Evolutionary conservation across 2,329 filamentous ascomycete genomes (phyloP), one percentile per base, ranked within the genome.

Genomic region (Stachybotrys chartarum): DNA sequence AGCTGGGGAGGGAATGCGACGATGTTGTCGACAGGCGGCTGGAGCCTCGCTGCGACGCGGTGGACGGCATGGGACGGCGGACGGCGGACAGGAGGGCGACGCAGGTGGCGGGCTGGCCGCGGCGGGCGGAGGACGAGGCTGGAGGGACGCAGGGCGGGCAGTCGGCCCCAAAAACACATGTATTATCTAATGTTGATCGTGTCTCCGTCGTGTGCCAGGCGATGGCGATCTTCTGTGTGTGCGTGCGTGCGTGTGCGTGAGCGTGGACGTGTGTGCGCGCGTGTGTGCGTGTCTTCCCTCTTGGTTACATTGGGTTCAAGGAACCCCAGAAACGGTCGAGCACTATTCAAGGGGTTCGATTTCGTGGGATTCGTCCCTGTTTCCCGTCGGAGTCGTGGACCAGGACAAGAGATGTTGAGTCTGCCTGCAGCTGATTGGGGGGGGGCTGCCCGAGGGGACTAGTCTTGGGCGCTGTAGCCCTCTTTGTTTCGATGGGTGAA

Each of bases 71-170:
- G 57, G 50, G 55, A 56, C 56, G 53, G 47, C 51, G 35, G 35
- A 24, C 24, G 24, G 24, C 24, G 24, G 24, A 24, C 52, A 39
- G 47, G 50, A 54, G 55, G 63, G 71, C 69, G 61, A 75, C 70
- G 70, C 64, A 24, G 66, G 62, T 64, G 63, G 64, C 76, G 73
- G 24, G 72, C 77, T 42, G 52, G 39, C 45, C 24, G 54, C 47
- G 53, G 45, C 42, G 52, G 7, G 57, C 39, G 48, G 48, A 31
- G 30, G 14, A 30, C 46, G 53, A 14, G 49, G 54, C 53, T 54
- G 55, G 55, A 55, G 52, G 47, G 30, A 17, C 10, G n/a, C 45
- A 14, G 10, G 14, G 35, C 35, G 8, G 14, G 35, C 35, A 42
- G 35, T 10, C 14, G 35, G 35, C 10, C 35, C 10, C 2, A 42